Base-by-base conservation (phyloP, 2,329 filamentous ascomycete genomes). In the Aspergillus cejpii region DNA sequence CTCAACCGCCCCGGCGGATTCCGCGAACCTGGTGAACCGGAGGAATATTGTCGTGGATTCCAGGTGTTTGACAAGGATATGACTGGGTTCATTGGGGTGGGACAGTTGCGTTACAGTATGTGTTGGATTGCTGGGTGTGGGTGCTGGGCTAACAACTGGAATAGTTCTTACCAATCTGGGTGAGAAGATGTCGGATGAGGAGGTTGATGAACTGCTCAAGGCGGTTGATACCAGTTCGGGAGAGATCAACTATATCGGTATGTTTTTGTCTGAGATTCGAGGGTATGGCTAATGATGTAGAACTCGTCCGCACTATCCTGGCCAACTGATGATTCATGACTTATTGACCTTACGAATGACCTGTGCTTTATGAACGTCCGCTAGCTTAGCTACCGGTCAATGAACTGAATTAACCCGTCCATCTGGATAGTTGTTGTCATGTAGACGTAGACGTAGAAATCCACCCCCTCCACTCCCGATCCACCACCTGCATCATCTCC, bases 1-100 rank as follows among this genome's bases (percentile, higher is more conserved):
- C 87, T 98, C 54, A 97, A 97, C 80, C 86, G 92, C 54, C 92
- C 92, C 27, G 90, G 90, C 66, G 92, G 92, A 61, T 98, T 98
- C 85, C 89, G 92, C 67, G 92, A 97, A 62, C 90, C 92, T 2
- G 92, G 92, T 66, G 90, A 96, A 73, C 91, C 92, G 31, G 91
- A 97, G 65, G 91, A 97, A 70, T 98, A 98, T 74, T 95, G 91
- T 72, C 87, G 91, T 51, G 92, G 92, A 44, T 98, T 98, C 77
- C 92, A 98, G 71, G 92, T 98, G 43, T 98, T 98, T 62, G 92
- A 98, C 74, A 98, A 98, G 74, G 92, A 98, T 68, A 85, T 95
- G 81, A 95, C 89, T 49, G 92, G 92, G 41, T 96, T 90, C 71
- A 97, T 98, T 66, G 92, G 91, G 45, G 91, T 97, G 54, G 92